Percentiles rank a stretch among this genome's conserved stretches.
Evolutionary conservation across 1,139 yeast species (phyloP).

Genomic region (Sugiyamaella xylanicola): DNA sequence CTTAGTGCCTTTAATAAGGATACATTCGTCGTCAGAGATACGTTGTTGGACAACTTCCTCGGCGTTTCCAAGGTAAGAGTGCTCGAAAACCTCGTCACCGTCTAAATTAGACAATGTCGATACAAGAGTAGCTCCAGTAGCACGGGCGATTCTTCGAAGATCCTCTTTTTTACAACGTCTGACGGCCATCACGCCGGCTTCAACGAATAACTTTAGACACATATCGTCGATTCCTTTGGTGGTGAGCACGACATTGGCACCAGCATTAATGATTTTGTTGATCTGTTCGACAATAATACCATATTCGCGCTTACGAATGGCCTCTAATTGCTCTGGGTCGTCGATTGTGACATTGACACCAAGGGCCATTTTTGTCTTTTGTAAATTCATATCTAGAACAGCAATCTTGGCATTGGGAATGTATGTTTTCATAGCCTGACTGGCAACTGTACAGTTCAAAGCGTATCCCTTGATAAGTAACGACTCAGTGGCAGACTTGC

Average conservation of each 20-base stretch:
- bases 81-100: slow-evolving; percentile 96
- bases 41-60: slow-evolving; percentile 90
- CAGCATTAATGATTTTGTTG: slow-evolving; percentile 81
- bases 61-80: slow-evolving; percentile 83
- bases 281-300: slow-evolving; percentile 90
- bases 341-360: slow-evolving; percentile 97
- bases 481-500: slow-evolving; percentile 87
- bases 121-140: slow-evolving; percentile 93
- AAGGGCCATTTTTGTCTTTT: slow-evolving; percentile 96
- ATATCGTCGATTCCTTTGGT: slow-evolving; percentile 98
- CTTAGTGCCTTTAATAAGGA: slow-evolving; percentile 88
- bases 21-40: slow-evolving; percentile 96
- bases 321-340: slow-evolving; percentile 96
- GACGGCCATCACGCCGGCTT: slow-evolving; percentile 95
- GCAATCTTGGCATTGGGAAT: slow-evolving; percentile 83
- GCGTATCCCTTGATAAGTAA: slow-evolving; percentile 92
- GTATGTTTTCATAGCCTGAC: slow-evolving; percentile 91
- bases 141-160: slow-evolving; percentile 93
- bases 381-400: slow-evolving; percentile 89
- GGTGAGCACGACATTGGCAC: slow-evolving; percentile 95
- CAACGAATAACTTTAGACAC: slow-evolving; percentile 93
- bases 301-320: slow-evolving; percentile 90
- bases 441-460: slow-evolving; percentile 93
- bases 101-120: slow-evolving; percentile 89
- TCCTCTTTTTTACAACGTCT: slow-evolving; percentile 98